Conservation (phyloP, 164 flowering plant species). For the Chimonanthus salicifolius region DNA sequence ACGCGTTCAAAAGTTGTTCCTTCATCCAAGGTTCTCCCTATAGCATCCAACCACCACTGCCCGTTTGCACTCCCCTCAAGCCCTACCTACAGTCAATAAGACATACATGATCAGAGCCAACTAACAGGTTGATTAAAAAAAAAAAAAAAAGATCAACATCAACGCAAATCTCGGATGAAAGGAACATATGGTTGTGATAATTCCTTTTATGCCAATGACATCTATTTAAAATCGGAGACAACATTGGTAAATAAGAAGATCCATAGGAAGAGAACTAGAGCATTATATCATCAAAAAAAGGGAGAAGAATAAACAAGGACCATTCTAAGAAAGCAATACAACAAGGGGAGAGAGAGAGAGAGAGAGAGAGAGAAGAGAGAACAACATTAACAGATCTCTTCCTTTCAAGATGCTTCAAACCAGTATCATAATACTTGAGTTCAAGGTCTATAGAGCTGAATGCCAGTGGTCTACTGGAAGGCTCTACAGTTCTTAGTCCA, state of each 20-base stretch:
- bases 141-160: not conserved
- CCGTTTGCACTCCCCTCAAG: conserved; percentile 88
- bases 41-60: conserved; percentile 82
- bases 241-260: not conserved
- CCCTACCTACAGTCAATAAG: conserved; percentile 58
- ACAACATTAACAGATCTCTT: not conserved
- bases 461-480: not conserved
- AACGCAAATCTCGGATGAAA: not conserved
- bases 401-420: not conserved
- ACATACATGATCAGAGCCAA: too few relatives aligned
- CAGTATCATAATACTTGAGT: not conserved
- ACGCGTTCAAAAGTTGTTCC: conserved; percentile 69
- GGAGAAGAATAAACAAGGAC: not conserved
- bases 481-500: not conserved
- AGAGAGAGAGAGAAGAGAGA: too few relatives aligned
- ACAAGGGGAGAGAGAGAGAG: not conserved
- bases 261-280: not conserved
- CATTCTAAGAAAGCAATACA: not conserved
- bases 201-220: not conserved
- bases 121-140: conserved; percentile 1
- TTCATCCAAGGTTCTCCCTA: conserved; percentile 79
- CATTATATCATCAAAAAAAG: not conserved
- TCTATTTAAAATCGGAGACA: not conserved
- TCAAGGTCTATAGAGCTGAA: not conserved
- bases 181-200: not conserved